Percentiles rank a stretch among this genome's conserved stretches.
These are phyloP conservation scores for Solanum chacoense DNA, from an alignment of 305 asterid genomes.

Conservation along the genomic window DNA sequence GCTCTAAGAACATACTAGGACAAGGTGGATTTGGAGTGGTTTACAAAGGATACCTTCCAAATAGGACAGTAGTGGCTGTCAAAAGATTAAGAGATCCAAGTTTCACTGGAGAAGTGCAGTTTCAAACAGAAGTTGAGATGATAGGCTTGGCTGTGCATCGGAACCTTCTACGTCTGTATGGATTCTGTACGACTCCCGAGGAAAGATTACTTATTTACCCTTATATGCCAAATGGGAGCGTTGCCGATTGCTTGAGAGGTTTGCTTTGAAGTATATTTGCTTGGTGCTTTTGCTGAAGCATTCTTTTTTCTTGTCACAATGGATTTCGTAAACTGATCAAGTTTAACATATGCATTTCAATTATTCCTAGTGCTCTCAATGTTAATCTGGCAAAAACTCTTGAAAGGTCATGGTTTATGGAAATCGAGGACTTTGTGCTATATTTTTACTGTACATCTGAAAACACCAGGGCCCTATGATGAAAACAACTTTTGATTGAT, in stretches of 20 bases:
- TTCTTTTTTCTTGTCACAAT: neutral
- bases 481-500: neutral
- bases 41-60: conserved; percentile 68
- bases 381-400: neutral
- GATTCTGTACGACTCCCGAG: conserved; percentile 81
- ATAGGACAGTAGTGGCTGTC: conserved; percentile 67
- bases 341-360: neutral
- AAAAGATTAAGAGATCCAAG: conserved; percentile 77
- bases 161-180: conserved; percentile 69
- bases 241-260: conserved; percentile 90
- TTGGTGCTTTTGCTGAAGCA: neutral
- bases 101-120: conserved; percentile 87
- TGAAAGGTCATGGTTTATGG: neutral
- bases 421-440: neutral
- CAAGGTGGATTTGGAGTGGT: conserved; percentile 96
- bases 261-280: neutral
- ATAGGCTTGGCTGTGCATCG: conserved; percentile 90
- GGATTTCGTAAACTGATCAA: neutral
- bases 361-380: neutral
- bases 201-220: conserved; percentile 89
- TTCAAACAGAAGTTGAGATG: conserved; percentile 95
- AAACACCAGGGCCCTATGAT: neutral
- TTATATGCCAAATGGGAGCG: conserved; percentile 87
- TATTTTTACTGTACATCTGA: neutral
- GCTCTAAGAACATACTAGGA: conserved; percentile 66